Evolutionary conservation across 345 rosid species (phyloP).

Genomic region (Citrus australasica): DNA sequence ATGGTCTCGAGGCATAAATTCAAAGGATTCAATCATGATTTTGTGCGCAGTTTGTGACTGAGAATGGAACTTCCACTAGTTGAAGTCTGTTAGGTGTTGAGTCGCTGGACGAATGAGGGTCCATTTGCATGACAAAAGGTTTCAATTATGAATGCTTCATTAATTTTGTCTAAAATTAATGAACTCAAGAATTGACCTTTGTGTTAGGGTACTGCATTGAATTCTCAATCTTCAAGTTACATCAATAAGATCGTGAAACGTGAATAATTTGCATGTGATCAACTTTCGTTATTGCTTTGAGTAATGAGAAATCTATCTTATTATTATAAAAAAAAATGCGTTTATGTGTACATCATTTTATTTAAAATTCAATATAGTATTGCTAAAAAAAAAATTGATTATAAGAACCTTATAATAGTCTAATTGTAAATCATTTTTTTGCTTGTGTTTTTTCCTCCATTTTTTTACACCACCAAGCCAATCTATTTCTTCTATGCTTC

Average conservation of each 20-base stretch:
- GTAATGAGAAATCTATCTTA: neutral
- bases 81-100: neutral
- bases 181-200: neutral
- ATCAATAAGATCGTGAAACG: neutral
- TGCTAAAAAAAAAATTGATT: no score
- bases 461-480: no score
- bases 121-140: neutral
- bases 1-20: neutral
- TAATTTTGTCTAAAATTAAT: neutral
- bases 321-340: no score
- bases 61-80: slow-evolving; percentile 1
- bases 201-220: neutral
- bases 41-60: neutral
- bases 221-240: neutral
- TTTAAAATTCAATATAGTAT: no score
- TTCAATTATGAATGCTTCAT: neutral
- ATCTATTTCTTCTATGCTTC: no score
- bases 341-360: no score
- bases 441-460: no score
- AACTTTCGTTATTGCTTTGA: neutral
- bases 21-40: neutral
- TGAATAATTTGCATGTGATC: neutral
- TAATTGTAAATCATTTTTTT: no score
- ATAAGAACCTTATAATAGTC: no score
- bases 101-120: neutral